phyloP scores from a whole-genome alignment of 495 filamentous ascomycete genomes.

The Aspergillus nanangensis region DNA sequence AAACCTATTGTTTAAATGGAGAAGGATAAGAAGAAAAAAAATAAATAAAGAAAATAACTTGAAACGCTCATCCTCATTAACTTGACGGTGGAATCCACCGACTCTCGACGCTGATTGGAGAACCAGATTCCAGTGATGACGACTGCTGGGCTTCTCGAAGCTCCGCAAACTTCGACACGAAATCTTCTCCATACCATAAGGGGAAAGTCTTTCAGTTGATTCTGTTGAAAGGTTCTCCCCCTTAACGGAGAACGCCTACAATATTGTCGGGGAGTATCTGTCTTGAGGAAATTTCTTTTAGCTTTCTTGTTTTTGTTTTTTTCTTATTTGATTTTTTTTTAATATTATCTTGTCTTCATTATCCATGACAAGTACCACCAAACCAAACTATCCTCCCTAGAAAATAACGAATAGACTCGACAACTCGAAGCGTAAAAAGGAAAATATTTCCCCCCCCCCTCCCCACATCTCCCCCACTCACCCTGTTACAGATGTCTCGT shows the following conservation, averaged over 20 bases:
- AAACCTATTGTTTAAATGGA: not conserved
- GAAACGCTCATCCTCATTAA: slow-evolving; percentile 15
- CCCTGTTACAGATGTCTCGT: slow-evolving; percentile 11
- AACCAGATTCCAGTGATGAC: slow-evolving; percentile 10
- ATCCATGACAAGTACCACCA: no score
- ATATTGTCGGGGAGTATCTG: no score
- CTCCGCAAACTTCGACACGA: slow-evolving; percentile 11
- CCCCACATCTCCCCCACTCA: slow-evolving; percentile 10
- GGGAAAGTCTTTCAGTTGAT: slow-evolving; percentile 9
- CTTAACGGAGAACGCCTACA: no score
- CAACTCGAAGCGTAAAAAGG: no score
- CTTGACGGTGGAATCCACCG: slow-evolving; percentile 6
- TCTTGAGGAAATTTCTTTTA: no score
- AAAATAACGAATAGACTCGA: no score
- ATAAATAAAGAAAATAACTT: slow-evolving; percentile 1
- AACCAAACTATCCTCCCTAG: no score
- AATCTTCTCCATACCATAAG: slow-evolving; percentile 5
- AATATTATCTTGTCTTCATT: no score
- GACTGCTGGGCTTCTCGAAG: slow-evolving; percentile 19
- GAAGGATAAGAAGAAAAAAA: not conserved
- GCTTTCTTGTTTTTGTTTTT: no score
- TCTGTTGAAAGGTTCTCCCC: no score
- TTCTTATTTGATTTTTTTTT: no score
- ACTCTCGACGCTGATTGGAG: slow-evolving; percentile 8
- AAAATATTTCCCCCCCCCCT: not conserved